Evolutionary conservation across 2,329 filamentous ascomycete species (phyloP), one percentile per base, ranked within the genome.

Genomic region (Coniochaeta prunicola): DNA sequence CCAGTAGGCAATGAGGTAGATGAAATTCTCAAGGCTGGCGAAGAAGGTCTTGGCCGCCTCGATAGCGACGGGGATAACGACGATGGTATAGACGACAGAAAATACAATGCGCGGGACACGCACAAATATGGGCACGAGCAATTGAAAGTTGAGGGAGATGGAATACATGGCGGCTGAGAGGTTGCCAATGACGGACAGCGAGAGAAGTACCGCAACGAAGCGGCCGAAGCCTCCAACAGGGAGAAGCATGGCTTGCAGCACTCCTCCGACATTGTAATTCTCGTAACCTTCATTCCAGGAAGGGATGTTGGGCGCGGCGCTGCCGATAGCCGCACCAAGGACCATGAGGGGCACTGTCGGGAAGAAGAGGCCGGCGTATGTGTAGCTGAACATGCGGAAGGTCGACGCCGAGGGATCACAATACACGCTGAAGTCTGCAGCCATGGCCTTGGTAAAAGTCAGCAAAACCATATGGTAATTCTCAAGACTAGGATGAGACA

Each of bases 91-190:
- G 15, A 58, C 31, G 30, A 58, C 34, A 15, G 48, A 40, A 48
- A 58, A 58, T 5, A 58, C 45, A 17, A 36, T 24, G 50, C 57
- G 50, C 13, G 57, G 57, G 3, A 58, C 36, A 2, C 33, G 42
- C 13, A 28, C 31, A 48, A 58, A 19, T 4, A 54, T 10, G 28
- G 57, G 57, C 2, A 58, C 6, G n/a, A 33, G 19, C 10, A 33
- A 58, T 21, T 36, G 58, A 38, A 75, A 67, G 33, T 74, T 74
- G 30, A 75, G 63, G 1, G 72, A 68, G 45, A 74, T 67, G 21
- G 73, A 73, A 59, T 75, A 76, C 59, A 75, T 73, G 10, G 71
- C 70, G 19, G 70, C 70, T 30, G 71, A 70, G 40, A 73, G 70
- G 62, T 70, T 73, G 42, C 72, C 73, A 59, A 75, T 67, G 15